Evolutionary conservation across 352 stramenopile species (phyloP), one percentile per base, ranked within the genome.

Genomic region (Pythium chondricola): DNA sequence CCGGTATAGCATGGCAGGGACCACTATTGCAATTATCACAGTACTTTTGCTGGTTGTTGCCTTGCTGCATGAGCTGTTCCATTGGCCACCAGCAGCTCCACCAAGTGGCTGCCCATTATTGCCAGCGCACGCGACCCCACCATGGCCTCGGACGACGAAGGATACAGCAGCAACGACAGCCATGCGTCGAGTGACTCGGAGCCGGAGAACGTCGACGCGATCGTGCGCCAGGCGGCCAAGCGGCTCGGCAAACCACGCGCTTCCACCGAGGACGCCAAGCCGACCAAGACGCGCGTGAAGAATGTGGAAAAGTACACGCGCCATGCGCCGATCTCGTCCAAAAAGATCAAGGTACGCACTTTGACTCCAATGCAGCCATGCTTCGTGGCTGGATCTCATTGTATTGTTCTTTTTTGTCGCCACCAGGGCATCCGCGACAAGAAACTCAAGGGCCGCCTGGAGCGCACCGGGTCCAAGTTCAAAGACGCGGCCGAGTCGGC

Each of bases 401-500:
- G 14, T n/a, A n/a, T n/a, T n/a, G n/a, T n/a, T n/a, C n/a, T n/a
- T n/a, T n/a, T n/a, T n/a, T n/a, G n/a, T n/a, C n/a, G n/a, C 38
- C 8, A 31, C 22, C 42, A 74, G 64, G 58, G 49, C 47, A 87
- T 95, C 51, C 80, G 82, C 41, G 84, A 96, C 61, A 96, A 95
- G 64, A 96, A 95, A 63, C 80, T 95, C 18, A 82, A 81, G 40
- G 76, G 71, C 8, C 74, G 68, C 27, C 52, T 97, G 21, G 67
- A 74, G 51, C 65, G 69, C 33, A 73, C 74, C 33, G 69, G 78
- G 56, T 74, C 88, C 41, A 90, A 95, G 66, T 80, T 91, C 36
- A 69, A 88, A 55, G 67, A 94, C 21, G 89, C 92, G 5, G 85
- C 85, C 16, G 70, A 82, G 46, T 79, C 80, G 14, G 87, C 92